A percentile compares a stretch with the other conserved stretches of the same genome.
Evolutionary conservation across 306 rosid species (phyloP).

Genomic region (Cicer judaicum): DNA sequence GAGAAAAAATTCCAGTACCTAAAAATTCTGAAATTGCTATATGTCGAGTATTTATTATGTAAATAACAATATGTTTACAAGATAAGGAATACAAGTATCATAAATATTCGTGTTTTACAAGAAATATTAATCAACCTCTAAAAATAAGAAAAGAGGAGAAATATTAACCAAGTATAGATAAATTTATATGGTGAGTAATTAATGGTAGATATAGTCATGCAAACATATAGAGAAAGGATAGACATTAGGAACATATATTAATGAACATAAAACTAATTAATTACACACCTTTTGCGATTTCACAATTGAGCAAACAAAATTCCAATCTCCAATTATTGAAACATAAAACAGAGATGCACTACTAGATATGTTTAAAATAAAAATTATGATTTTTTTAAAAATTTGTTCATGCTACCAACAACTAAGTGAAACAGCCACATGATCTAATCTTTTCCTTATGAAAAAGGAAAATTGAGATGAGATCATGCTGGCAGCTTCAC

Average conservation of each 20-base stretch:
- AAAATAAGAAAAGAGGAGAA: neutral
- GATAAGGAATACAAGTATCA: no score
- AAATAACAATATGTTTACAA: no score
- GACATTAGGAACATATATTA: no score
- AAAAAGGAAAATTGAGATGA: conserved; percentile 59
- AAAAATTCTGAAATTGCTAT: no score
- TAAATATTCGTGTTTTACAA: no score
- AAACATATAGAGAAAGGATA: no score
- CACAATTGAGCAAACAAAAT: neutral
- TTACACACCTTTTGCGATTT: neutral
- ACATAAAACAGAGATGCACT: neutral
- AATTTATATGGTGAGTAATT: neutral
- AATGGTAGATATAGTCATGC: no score
- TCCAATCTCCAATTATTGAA: neutral
- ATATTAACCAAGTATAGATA: neutral
- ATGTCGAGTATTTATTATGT: no score
- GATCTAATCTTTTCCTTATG: conserved; percentile 70
- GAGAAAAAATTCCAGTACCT: neutral
- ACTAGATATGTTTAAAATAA: conserved; percentile 29
- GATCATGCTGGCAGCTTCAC: conserved; percentile 99
- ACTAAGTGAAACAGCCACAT: conserved; percentile 86
- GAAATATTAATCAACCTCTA: neutral
- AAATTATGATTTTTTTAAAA: conserved; percentile 33
- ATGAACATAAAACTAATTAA: no score
- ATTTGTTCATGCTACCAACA: conserved; percentile 50